Conservation (phyloP, 495 filamentous ascomycete species). For the Platismatia glauca region DNA sequence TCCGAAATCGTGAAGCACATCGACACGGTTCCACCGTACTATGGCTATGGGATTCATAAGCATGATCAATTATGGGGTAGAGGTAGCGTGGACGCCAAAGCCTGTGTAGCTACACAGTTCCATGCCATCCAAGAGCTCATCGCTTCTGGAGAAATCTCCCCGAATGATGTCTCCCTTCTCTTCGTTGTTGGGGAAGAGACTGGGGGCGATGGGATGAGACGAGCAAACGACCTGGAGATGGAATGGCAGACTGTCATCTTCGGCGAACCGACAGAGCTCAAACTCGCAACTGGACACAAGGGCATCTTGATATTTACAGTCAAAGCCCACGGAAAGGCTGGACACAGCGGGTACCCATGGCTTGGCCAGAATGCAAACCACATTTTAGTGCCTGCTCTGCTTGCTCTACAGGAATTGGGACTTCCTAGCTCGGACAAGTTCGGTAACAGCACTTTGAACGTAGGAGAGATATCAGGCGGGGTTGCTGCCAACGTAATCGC, state of each 20-base stretch:
- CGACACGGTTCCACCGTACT: conserved; percentile 60
- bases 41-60: conserved; percentile 42
- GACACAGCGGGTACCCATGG: conserved; percentile 85
- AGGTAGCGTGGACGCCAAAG: conserved; percentile 87
- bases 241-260: conserved; percentile 68
- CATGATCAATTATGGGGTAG: conserved; percentile 56
- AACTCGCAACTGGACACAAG: conserved; percentile 85
- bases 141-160: conserved; percentile 28
- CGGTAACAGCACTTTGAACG: conserved; percentile 80
- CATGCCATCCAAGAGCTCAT: conserved; percentile 58
- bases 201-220: conserved; percentile 74
- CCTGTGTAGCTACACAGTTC: conserved; percentile 70
- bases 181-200: conserved; percentile 88
- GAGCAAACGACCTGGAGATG: conserved; percentile 42
- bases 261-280: conserved; percentile 80
- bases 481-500: conserved; percentile 87
- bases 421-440: conserved; percentile 67
- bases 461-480: conserved; percentile 69
- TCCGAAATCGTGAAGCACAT: conserved; percentile 42
- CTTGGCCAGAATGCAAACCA: conserved; percentile 72
- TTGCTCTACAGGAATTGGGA: conserved; percentile 48
- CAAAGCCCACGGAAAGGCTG: conserved; percentile 62
- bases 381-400: conserved; percentile 59
- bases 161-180: conserved; percentile 54
- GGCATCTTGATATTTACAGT: conserved; percentile 60